Percentiles rank a stretch among this genome's conserved stretches.
phyloP scores from a whole-genome alignment of 108 stramenopile genomes.

The Fragilaria crotonensis region DNA sequence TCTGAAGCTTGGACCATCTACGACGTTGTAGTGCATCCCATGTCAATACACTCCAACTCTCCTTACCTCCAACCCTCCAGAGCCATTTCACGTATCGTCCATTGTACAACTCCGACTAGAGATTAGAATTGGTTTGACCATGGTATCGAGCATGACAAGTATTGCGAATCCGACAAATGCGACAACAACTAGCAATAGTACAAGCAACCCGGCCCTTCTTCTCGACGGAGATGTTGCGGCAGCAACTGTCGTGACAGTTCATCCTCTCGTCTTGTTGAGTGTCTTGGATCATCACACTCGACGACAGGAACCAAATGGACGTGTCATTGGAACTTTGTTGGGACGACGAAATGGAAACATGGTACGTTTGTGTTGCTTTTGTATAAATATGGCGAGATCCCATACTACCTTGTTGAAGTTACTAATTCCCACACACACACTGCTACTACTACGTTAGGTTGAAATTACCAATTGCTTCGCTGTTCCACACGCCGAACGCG shows the following conservation, averaged over 20 bases:
- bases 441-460: slow-evolving; percentile 44
- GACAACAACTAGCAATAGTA: neutral
- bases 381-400: neutral
- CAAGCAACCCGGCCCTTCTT: neutral
- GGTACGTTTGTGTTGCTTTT: slow-evolving; percentile 23
- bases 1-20: too few relatives aligned
- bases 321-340: slow-evolving; percentile 80
- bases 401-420: slow-evolving; percentile 2
- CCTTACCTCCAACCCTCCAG: too few relatives aligned
- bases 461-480: slow-evolving; percentile 95
- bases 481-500: slow-evolving; percentile 89
- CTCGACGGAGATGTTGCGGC: neutral
- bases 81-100: too few relatives aligned
- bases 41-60: too few relatives aligned
- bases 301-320: slow-evolving; percentile 62
- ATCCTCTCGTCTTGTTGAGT: slow-evolving; percentile 76
- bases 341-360: slow-evolving; percentile 59
- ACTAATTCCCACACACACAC: neutral
- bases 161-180: too few relatives aligned
- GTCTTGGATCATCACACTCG: slow-evolving; percentile 82
- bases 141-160: too few relatives aligned
- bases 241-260: slow-evolving; percentile 40
- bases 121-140: too few relatives aligned
- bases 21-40: too few relatives aligned
- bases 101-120: too few relatives aligned